Evolutionary conservation across 2,329 filamentous ascomycete genomes (phyloP), one percentile per base, ranked within the genome.

Genomic region (Fusarium cyanostomum): DNA sequence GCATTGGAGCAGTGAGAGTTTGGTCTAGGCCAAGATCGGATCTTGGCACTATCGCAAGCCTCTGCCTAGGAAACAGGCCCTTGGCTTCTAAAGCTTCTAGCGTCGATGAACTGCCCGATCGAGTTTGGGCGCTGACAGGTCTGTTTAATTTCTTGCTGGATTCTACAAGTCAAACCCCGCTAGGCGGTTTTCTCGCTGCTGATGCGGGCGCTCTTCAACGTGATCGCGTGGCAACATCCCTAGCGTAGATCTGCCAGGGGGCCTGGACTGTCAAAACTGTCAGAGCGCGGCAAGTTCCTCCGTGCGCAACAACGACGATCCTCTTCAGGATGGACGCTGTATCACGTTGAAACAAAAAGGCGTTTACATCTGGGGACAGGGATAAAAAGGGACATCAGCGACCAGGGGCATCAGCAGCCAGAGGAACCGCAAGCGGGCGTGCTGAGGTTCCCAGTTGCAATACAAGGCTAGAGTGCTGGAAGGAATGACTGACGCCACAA

Each of bases 31-130:
- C 46, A 51, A 55, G 43, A 49, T 53, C 42, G 33, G 35, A 21
- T 24, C 34, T 54, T 41, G 26, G 37, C 50, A 33, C 18, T 13
- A 13, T 31, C 27, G 12, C 27, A 24, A 26, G 12, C 37, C 44
- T n/a, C 21, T 26, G 15, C 27, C 35, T 59, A n/a, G 10, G 12
- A 11, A 41, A 16, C 62, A 64, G 62, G 52, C 52, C 37, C 13
- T 62, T 65, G 21, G 13, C 31, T 66, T 68, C 56, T 16, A 51
- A 58, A 64, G 60, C 39, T 71, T 69, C 68, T 71, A 71, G 68
- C 68, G 68, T 45, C 37, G 58, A 60, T 62, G 41, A 12, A 26
- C n/a, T 10, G 16, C 48, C 62, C 11, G 53, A 59, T 59, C 41
- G 38, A 62, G 56, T 16, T 60, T 52, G 50, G 56, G 33, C 16